These are phyloP conservation scores for Brassica cretica DNA, from an alignment of 345 rosid species.

Conservation along the genomic window DNA sequence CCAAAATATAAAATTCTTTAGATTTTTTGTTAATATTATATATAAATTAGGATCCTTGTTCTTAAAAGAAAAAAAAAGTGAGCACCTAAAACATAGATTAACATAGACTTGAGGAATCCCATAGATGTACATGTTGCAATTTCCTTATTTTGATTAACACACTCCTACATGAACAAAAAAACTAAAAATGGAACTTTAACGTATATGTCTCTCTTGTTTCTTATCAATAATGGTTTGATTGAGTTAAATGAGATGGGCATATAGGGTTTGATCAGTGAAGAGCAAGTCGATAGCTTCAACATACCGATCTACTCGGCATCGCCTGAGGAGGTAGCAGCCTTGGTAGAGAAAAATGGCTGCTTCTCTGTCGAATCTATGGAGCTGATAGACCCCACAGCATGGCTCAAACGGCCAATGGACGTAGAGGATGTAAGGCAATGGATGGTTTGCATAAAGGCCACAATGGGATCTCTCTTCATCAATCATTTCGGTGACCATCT, in stretches of 20 bases:
- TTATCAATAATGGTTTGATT: not conserved
- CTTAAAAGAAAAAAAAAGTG: not conserved
- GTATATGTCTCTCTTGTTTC: not conserved
- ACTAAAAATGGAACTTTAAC: not conserved
- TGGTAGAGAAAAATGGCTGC: conserved; percentile 43
- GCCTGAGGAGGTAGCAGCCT: conserved; percentile 40
- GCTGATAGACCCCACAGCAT: conserved; percentile 40
- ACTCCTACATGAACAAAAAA: not conserved
- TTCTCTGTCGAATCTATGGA: conserved; percentile 50
- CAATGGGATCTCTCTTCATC: conserved; percentile 51
- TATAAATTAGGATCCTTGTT: not conserved
- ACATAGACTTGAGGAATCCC: too few species aligned
- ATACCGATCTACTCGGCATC: conserved; percentile 50
- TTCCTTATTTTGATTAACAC: not conserved
- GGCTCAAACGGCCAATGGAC: conserved; percentile 36
- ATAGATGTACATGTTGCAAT: not conserved
- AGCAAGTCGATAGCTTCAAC: conserved; percentile 54
- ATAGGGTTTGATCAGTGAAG: conserved; percentile 53
- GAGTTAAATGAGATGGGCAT: conserved; percentile 10
- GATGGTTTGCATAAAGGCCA: conserved; percentile 52
- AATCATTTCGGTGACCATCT: conserved; percentile 43
- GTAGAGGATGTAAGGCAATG: conserved; percentile 37
- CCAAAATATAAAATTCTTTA: not conserved
- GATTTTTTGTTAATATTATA: not conserved
- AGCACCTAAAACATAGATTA: not conserved